Conservation (phyloP, 192 early-diverging fungal genomes). For the Dissophora ornata region DNA sequence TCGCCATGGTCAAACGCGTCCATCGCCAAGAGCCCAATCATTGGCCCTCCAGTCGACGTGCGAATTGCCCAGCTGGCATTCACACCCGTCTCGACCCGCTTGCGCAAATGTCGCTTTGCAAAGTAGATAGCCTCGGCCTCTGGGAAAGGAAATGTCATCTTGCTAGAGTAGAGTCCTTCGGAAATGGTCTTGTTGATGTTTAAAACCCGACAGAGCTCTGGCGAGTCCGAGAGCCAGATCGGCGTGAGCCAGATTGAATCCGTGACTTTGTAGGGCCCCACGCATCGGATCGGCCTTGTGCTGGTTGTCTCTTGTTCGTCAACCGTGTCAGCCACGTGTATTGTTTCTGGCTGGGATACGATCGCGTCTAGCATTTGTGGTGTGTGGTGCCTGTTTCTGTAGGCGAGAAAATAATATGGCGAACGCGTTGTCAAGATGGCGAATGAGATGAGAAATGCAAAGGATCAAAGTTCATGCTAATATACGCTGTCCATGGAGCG, state of each 20-base stretch:
- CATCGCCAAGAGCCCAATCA: slow-evolving; percentile 25
- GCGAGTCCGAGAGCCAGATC: slow-evolving; percentile 10
- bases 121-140: slow-evolving; percentile 13
- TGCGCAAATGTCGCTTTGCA: slow-evolving; percentile 1
- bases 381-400: not conserved
- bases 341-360: too few relatives aligned
- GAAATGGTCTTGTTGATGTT: slow-evolving; percentile 26
- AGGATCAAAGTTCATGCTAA: too few relatives aligned
- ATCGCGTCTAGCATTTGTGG: too few relatives aligned
- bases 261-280: slow-evolving; percentile 20
- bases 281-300: slow-evolving; percentile 8
- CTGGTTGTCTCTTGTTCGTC: not conserved
- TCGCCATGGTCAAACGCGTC: slow-evolving; percentile 28
- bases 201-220: slow-evolving; percentile 24
- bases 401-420: too few relatives aligned
- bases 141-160: slow-evolving; percentile 26
- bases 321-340: too few relatives aligned
- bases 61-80: slow-evolving; percentile 32
- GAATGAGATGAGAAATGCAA: too few relatives aligned
- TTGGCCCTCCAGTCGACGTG: not conserved
- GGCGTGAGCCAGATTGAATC: slow-evolving; percentile 19
- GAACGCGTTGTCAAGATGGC: too few relatives aligned
- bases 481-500: too few relatives aligned
- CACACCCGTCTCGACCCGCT: not conserved
- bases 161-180: slow-evolving; percentile 25